These are phyloP conservation scores for Cantharellus anzutake DNA, from an alignment of 768 basidiomycete species.

Conservation along the genomic window DNA sequence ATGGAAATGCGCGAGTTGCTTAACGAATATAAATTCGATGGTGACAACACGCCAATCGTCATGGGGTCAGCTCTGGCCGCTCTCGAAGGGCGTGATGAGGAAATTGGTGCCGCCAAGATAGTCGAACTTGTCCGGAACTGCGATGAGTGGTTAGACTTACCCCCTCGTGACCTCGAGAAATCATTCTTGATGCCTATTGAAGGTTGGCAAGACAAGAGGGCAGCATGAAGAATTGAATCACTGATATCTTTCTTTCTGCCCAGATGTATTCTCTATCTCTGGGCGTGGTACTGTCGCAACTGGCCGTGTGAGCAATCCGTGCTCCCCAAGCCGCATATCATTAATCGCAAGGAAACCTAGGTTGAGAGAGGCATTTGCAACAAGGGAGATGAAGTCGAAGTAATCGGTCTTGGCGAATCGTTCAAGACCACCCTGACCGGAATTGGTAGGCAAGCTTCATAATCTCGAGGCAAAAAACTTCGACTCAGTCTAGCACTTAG, in stretches of 20 bases:
- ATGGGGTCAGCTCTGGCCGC: slow-evolving; percentile 96
- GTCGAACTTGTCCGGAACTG: slow-evolving; percentile 67
- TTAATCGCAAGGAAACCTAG: slow-evolving; percentile 18
- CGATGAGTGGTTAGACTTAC: slow-evolving; percentile 89
- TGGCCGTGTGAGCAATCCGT: slow-evolving; percentile 48
- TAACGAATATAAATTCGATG: slow-evolving; percentile 82
- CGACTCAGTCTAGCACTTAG: slow-evolving; percentile 22
- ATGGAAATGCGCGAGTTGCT: slow-evolving; percentile 99
- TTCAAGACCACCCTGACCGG: slow-evolving; percentile 92
- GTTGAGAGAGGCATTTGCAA: slow-evolving; percentile 81
- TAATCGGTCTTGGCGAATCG: slow-evolving; percentile 63
- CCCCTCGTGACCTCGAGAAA: slow-evolving; percentile 90
- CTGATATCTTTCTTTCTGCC: not conserved
- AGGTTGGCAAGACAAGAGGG: slow-evolving; percentile 23
- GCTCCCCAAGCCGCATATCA: not conserved
- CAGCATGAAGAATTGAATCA: not conserved
- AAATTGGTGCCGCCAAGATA: slow-evolving; percentile 67
- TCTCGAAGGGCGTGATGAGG: slow-evolving; percentile 65
- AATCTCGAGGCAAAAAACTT: slow-evolving; percentile 2
- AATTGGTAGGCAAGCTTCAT: slow-evolving; percentile 36
- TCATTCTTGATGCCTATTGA: slow-evolving; percentile 94
- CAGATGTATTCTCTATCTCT: slow-evolving; percentile 89
- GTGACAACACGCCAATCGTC: slow-evolving; percentile 93
- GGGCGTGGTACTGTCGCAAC: slow-evolving; percentile 97
- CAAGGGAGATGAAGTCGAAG: slow-evolving; percentile 88